Conservation (phyloP, 2,329 filamentous ascomycete genomes). For the Neofusicoccum laricinum region DNA sequence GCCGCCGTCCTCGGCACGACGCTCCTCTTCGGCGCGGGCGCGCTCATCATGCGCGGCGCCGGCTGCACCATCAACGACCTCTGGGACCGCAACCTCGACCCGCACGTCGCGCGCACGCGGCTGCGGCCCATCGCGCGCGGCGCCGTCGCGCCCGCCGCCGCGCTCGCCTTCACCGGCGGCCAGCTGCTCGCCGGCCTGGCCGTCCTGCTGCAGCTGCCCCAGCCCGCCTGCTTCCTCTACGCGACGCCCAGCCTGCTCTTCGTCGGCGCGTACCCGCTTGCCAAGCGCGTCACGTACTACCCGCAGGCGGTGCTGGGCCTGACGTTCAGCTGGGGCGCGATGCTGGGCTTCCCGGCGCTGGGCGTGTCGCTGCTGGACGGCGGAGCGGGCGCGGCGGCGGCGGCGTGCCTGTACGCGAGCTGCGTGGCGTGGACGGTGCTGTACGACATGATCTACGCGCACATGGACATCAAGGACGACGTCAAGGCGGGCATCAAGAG, state of each 20-base stretch:
- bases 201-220: slow-evolving; percentile 72
- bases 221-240: slow-evolving; percentile 67
- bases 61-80: slow-evolving; percentile 89
- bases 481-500: slow-evolving; percentile 84
- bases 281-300: slow-evolving; percentile 84
- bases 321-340: slow-evolving; percentile 85
- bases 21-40: slow-evolving; percentile 69
- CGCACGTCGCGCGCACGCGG: slow-evolving; percentile 71
- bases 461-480: slow-evolving; percentile 88
- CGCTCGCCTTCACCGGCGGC: slow-evolving; percentile 68
- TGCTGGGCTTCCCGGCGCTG: slow-evolving; percentile 83
- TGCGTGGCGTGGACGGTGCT: slow-evolving; percentile 84
- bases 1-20: slow-evolving; percentile 62
- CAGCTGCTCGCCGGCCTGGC: slow-evolving; percentile 73
- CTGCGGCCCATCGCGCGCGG: slow-evolving; percentile 77
- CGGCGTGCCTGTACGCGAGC: slow-evolving; percentile 68
- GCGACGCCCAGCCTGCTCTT: slow-evolving; percentile 71
- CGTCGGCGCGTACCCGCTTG: slow-evolving; percentile 74
- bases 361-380: slow-evolving; percentile 71
- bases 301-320: slow-evolving; percentile 79
- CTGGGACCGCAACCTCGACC: slow-evolving; percentile 84
- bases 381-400: slow-evolving; percentile 60
- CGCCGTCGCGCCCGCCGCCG: slow-evolving; percentile 70
- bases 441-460: slow-evolving; percentile 92
- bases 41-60: slow-evolving; percentile 81